Evolutionary conservation across 768 basidiomycete species (phyloP).

Genomic region (Suillus clintonianus): DNA sequence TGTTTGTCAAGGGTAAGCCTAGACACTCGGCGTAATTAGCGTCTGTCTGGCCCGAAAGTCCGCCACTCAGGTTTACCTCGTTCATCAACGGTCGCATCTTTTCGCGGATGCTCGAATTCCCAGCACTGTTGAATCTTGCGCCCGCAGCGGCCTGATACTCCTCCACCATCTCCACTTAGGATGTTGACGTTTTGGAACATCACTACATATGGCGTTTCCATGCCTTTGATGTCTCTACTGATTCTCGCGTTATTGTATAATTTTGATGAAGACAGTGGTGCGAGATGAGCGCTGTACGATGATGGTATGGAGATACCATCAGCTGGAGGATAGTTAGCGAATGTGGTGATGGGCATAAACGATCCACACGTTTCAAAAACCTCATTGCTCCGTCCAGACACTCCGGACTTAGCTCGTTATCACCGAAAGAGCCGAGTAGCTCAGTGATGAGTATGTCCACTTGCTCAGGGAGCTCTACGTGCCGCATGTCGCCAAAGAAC

Average conservation of each 20-base stretch:
- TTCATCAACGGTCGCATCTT: conserved; percentile 72
- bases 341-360: neutral
- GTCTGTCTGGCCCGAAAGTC: conserved; percentile 11
- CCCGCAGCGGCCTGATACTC: conserved; percentile 68
- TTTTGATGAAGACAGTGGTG: conserved; percentile 93
- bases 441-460: conserved; percentile 96
- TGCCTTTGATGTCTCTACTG: conserved; percentile 63
- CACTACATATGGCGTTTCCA: conserved; percentile 97
- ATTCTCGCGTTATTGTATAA: conserved; percentile 81
- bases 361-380: conserved; percentile 76
- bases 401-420: conserved; percentile 98
- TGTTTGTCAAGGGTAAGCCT: conserved; percentile 94
- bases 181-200: conserved; percentile 96
- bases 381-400: conserved; percentile 95
- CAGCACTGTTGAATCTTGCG: conserved; percentile 91
- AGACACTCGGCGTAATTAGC: conserved; percentile 4
- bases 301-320: conserved; percentile 94
- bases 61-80: conserved; percentile 47
- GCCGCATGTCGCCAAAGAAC: conserved; percentile 94
- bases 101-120: conserved; percentile 94
- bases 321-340: conserved; percentile 47
- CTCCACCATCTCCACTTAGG: conserved; percentile 74
- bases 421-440: conserved; percentile 94
- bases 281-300: conserved; percentile 93
- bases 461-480: conserved; percentile 76